phyloP scores from a whole-genome alignment of 2,329 filamentous ascomycete genomes.

The Penicillium expansum region DNA sequence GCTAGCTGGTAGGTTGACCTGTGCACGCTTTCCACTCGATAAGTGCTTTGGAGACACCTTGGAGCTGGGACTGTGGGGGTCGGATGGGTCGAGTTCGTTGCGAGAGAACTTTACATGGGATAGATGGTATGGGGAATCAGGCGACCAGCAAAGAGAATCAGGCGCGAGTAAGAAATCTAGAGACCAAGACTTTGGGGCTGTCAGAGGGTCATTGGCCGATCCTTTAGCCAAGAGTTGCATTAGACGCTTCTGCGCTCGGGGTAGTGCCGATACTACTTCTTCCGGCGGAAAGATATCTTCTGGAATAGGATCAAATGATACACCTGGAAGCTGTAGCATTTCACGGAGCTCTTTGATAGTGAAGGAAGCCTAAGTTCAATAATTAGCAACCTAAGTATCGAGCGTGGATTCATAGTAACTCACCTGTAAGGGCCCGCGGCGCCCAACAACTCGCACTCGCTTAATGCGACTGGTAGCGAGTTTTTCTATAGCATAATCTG shows the following conservation, averaged over 20 bases:
- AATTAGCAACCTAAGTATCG: conserved; percentile 4
- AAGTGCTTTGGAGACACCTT: conserved; percentile 47
- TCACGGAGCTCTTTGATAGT: conserved; percentile 94
- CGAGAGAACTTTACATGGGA: conserved; percentile 64
- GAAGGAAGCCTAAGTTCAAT: conserved; percentile 67
- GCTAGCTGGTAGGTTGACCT: conserved; percentile 59
- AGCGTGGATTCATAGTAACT: conserved; percentile 17
- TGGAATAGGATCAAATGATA: conserved; percentile 70
- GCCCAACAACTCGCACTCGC: conserved; percentile 80
- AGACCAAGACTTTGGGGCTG: conserved; percentile 69
- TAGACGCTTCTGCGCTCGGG: conserved; percentile 71
- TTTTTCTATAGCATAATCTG: conserved; percentile 73
- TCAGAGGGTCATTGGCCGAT: conserved; percentile 51
- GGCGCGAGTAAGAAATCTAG: conserved; percentile 84
- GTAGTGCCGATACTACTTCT: conserved; percentile 63
- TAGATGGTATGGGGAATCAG: conserved; percentile 50
- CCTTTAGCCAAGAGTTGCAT: conserved; percentile 80
- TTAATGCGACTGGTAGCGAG: conserved; percentile 71
- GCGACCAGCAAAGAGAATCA: conserved; percentile 59
- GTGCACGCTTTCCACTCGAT: conserved; percentile 49
- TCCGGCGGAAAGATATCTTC: conserved; percentile 61
- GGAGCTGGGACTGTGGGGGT: conserved; percentile 52
- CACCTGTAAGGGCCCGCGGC: conserved; percentile 84
- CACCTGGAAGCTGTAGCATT: conserved; percentile 70
- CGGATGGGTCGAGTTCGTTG: conserved; percentile 52